Conservation (phyloP, 306 rosid genomes). For the Corylus heterophylla region DNA sequence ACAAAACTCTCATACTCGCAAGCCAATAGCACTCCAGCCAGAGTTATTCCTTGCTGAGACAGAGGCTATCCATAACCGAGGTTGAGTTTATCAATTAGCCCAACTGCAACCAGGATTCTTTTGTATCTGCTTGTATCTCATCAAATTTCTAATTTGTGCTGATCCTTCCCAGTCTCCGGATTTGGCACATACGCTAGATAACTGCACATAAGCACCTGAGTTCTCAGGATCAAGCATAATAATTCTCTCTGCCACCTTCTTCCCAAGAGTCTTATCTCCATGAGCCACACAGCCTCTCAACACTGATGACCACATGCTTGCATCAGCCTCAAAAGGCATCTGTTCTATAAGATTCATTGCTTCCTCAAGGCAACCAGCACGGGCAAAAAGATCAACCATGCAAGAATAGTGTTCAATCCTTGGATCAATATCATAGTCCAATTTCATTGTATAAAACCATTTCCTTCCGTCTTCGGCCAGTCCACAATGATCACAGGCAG, state of each 20-base stretch:
- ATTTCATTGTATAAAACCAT: constrained; percentile 55
- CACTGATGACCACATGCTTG: constrained; percentile 67
- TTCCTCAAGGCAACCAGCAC: constrained; percentile 64
- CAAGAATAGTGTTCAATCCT: constrained; percentile 71
- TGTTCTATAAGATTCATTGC: constrained; percentile 53
- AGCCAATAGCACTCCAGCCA: constrained; percentile 63
- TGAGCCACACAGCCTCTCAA: constrained; percentile 69
- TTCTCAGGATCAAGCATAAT: constrained; percentile 62
- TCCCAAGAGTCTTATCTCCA: constrained; percentile 54
- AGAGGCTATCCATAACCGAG: not conserved
- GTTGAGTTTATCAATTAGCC: constrained; percentile 49
- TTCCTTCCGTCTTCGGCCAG: constrained; percentile 68
- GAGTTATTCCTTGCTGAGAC: constrained; percentile 26
- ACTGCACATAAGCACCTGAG: constrained; percentile 66
- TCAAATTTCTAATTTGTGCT: constrained; percentile 52
- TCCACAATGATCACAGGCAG: constrained; percentile 80
- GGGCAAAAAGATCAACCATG: constrained; percentile 66
- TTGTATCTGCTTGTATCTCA: constrained; percentile 50
- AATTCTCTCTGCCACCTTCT: constrained; percentile 55
- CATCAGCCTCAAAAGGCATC: constrained; percentile 68
- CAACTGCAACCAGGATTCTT: constrained; percentile 70
- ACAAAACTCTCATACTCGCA: constrained; percentile 63
- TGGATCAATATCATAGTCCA: constrained; percentile 47
- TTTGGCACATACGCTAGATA: constrained; percentile 67
- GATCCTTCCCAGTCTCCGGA: constrained; percentile 80